A percentile compares a stretch with the other conserved stretches of the same genome.
Conservation (phyloP, 257 asterid species). For the Coffea canephora region DNA sequence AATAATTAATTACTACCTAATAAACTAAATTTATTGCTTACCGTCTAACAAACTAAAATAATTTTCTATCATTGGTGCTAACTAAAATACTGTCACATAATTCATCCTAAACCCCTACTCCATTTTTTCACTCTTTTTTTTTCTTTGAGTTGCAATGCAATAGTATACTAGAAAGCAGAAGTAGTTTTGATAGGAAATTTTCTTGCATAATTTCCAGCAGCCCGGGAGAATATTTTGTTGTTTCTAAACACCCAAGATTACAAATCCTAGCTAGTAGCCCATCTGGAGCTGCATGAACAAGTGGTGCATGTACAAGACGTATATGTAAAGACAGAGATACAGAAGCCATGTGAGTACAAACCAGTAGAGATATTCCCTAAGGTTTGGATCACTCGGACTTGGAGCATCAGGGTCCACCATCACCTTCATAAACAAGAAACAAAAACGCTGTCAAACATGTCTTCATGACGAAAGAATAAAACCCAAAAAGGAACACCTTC, state of each 20-base stretch:
- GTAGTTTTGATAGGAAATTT: not conserved
- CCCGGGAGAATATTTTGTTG: not conserved
- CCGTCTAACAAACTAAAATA: too few species aligned
- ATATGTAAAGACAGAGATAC: not conserved
- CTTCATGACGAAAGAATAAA: not conserved
- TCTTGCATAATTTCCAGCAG: not conserved
- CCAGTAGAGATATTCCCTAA: constrained; percentile 74
- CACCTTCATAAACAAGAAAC: constrained; percentile 28
- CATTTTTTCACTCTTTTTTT: too few species aligned
- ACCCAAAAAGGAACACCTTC: not conserved
- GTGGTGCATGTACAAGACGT: not conserved
- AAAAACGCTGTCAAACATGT: too few species aligned
- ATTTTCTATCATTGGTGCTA: too few species aligned
- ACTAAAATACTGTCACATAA: too few species aligned
- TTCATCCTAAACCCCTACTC: too few species aligned
- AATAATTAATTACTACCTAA: too few species aligned
- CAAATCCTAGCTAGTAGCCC: too few species aligned
- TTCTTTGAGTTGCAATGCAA: too few species aligned
- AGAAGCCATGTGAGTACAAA: constrained; percentile 3
- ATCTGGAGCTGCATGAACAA: not conserved
- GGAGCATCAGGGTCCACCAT: constrained; percentile 83
- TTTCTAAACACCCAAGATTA: not conserved
- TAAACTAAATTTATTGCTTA: too few species aligned
- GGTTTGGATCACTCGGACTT: constrained; percentile 65
- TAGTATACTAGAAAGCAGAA: too few species aligned